A percentile compares a stretch with the other conserved stretches of the same genome.
Conservation (phyloP, 305 asterid species). For the Rubia occidens region DNA sequence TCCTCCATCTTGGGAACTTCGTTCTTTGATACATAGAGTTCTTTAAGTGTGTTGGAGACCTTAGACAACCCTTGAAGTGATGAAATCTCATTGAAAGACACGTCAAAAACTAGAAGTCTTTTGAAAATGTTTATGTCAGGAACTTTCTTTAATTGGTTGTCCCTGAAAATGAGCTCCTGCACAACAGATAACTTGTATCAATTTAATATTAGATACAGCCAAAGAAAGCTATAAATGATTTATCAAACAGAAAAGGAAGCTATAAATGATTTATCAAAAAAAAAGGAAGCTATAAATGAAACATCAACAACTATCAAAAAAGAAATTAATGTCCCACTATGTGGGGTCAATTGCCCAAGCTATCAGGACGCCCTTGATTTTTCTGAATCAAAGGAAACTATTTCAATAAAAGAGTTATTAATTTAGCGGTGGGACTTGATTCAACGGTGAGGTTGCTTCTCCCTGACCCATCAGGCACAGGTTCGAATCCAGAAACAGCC, state of each 20-base stretch:
- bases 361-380: neutral
- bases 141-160: conserved; percentile 78
- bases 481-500: neutral
- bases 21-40: conserved; percentile 87
- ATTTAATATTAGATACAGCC: conserved; percentile 6
- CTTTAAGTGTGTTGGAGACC: conserved; percentile 67
- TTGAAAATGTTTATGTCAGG: conserved; percentile 79
- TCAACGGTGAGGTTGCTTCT: too few species aligned
- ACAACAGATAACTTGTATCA: conserved; percentile 19
- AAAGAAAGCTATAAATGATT: too few species aligned
- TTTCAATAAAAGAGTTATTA: neutral
- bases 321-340: neutral
- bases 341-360: neutral
- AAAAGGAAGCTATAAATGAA: neutral
- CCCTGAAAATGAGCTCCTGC: conserved; percentile 88
- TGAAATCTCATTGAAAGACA: conserved; percentile 78
- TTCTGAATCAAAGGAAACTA: neutral
- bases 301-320: neutral
- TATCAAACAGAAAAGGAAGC: too few species aligned
- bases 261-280: too few species aligned
- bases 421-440: neutral
- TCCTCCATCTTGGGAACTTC: conserved; percentile 83
- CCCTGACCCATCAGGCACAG: too few species aligned
- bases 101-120: conserved; percentile 69
- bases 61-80: conserved; percentile 58